Base-by-base conservation (phyloP, 345 rosid species). In the Sonneratia caseolaris region DNA sequence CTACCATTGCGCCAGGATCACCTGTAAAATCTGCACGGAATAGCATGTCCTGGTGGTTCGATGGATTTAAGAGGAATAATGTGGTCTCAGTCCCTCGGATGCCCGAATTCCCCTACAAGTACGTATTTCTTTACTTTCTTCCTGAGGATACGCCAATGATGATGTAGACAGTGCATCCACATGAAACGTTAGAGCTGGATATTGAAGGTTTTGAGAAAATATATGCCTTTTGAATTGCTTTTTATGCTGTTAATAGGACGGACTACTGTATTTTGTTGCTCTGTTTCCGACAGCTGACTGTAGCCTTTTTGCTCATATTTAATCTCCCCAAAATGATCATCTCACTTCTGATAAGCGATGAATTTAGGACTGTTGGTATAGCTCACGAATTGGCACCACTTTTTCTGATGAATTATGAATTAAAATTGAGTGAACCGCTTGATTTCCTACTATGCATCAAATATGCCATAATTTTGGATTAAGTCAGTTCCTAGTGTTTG, bases 51-150 rank as follows among this genome's bases (percentile, higher is more conserved):
- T 4, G 79, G 73, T 92, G 98, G 98, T 84, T 90, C 73, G 96
- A 92, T 15, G 92, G 93, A 13, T 86, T 90, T 75, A 87, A 70
- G 85, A 87, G 72, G 84, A 88, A 79, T 68, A 83, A 74, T 71
- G 80, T 78, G 18, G 83, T 89, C 67, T 81, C 97, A 56, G 78
- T 86, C 22, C 90, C 99, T 76, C 98, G 99, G 76, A 90, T 95
- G 79, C 96, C 92, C 0, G 98, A 89, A 78, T 92, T 89, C 79
- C 84, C 94, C 76, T 92, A 86, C 84, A 95, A 84, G 99, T 95
- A 86, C 70, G 86, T 72, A 68, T 77, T 74, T 64, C 19, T 57
- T 42, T 64, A 11, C 32, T n/a, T 38, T 48, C 32, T 38, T 27
- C 38, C 51, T 13, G 14, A 47, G 15, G 14, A 13, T 47, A 2